Evolutionary conservation across 352 stramenopile genomes (phyloP), one percentile per base, ranked within the genome.

Genomic region (Phytopythium cucurbitacearum): DNA sequence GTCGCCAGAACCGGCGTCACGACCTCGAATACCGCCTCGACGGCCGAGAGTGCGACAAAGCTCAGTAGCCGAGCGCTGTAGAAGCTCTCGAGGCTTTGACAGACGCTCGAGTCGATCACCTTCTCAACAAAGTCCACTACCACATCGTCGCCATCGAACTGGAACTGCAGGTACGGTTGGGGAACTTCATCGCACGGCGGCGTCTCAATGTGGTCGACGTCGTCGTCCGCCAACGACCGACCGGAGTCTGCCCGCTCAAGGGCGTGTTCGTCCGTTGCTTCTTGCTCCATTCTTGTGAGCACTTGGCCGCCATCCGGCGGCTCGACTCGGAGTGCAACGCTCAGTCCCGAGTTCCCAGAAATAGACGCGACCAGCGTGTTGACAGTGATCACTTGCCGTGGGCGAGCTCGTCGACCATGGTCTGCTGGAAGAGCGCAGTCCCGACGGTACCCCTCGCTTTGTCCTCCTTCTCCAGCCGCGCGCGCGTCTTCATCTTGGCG

Each of bases 381-480:
- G 51, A 28, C 7, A 12, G 36, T 9, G 36, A 59, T 63, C 36
- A 56, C 12, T 46, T 60, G 21, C 33, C 12, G 55, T 64, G 38
- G 5, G 57, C 56, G n/a, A 87, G 57, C 43, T 84, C 69, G 4
- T 85, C 51, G 6, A 85, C 34, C 43, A 85, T 80, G 0, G 71
- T 53, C 9, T 76, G 61, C 28, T 82, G 72, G 50, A 86, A 89
- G 8, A 62, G 59, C 33, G 67, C 64, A 0, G 75, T 84, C 40
- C 73, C 72, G 7, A 89, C 34, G 5, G 65, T 70, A 15, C 48
- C 42, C 15, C 51, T 53, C 3, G 56, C 71, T 9, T 73, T 68
- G 6, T 32, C 44, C 37, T 85, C 68, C 49, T 81, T 81, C 36
- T 73, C 62, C 33, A 61, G 59, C 3, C 61, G 62, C 7, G 53